These are phyloP conservation scores for Xerocomus cyaneibrunnescens DNA, from an alignment of 1,284 basidiomycete species.

Conservation along the genomic window DNA sequence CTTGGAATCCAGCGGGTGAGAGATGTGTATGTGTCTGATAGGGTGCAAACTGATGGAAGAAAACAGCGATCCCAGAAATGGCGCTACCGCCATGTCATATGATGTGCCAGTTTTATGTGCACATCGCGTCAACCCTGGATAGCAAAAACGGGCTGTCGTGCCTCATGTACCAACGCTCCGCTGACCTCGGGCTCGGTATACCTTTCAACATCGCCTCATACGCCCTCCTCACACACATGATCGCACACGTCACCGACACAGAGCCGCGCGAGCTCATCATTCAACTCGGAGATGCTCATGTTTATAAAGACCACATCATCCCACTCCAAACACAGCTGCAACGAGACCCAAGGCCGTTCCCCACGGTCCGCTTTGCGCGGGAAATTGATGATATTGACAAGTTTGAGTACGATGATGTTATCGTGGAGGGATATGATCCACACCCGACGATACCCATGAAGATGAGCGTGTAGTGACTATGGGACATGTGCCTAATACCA, in stretches of 20 bases:
- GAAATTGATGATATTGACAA: slow-evolving; percentile 73
- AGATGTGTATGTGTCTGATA: not conserved
- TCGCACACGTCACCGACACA: slow-evolving; percentile 87
- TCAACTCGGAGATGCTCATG: slow-evolving; percentile 95
- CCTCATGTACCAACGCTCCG: slow-evolving; percentile 97
- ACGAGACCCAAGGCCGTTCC: slow-evolving; percentile 81
- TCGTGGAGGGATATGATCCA: slow-evolving; percentile 85
- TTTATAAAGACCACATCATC: slow-evolving; percentile 91
- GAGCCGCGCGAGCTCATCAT: slow-evolving; percentile 88
- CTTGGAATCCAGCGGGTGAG: slow-evolving; percentile 96
- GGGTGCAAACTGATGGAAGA: not conserved
- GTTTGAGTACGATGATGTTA: slow-evolving; percentile 80
- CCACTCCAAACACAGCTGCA: slow-evolving; percentile 82
- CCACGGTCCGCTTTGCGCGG: slow-evolving; percentile 73
- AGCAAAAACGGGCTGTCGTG: slow-evolving; percentile 81
- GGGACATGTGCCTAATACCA: too few species aligned
- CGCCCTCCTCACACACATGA: slow-evolving; percentile 94
- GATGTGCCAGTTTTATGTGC: slow-evolving; percentile 98
- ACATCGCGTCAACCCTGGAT: slow-evolving; percentile 62
- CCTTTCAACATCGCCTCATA: slow-evolving; percentile 99
- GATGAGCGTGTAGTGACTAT: slow-evolving; percentile 98
- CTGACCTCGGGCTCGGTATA: slow-evolving; percentile 94
- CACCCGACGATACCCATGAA: slow-evolving; percentile 92
- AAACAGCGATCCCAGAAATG: slow-evolving; percentile 85
- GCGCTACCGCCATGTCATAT: slow-evolving; percentile 98